Evolutionary conservation across 1,139 yeast species (phyloP), one percentile per base, ranked within the genome.

Genomic region (Saccharomycopsis crataegensis): DNA sequence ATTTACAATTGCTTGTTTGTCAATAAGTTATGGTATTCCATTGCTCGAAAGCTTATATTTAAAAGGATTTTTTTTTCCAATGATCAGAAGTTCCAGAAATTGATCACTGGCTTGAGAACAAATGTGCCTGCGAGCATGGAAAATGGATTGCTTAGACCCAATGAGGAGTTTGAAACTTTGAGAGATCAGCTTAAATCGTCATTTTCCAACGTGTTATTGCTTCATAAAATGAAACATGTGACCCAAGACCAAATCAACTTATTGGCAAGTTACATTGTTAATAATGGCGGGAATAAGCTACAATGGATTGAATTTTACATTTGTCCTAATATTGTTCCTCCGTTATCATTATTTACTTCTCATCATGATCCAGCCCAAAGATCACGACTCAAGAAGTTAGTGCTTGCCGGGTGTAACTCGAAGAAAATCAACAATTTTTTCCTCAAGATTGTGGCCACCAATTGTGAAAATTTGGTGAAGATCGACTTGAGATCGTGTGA

Each of bases 401-500:
- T 82, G 1, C 70, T 91, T 11, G 94, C 97, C 0, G 97, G 97
- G 1, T 82, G 86, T 48, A 55, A 54, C 34, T 71, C 75, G 57
- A 79, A 77, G 59, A 69, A 71, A 1, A 73, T 88, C 8, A 81
- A 79, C 63, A 96, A 91, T 66, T 66, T 70, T 2, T 76, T 80
- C 53, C 68, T 91, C 53, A 68, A 72, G 2, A 60, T 69, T 50
- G 74, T 88, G 3, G 75, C 86, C 4, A 68, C 71, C 42, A 62
- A 67, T 52, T 80, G 94, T 59, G 85, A 87, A 3, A 75, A 75
- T 48, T 71, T 91, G 53, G 78, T 77, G 58, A 73, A 75, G 28
- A 70, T 91, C 50, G 98, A 91, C 63, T 69, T 91, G 34, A 74
- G 98, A 48, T 97, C 96, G 0, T 90, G 97, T 68, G 93, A 87